Conservation (phyloP, 495 filamentous ascomycete species). For the Talaromyces adpressus region DNA sequence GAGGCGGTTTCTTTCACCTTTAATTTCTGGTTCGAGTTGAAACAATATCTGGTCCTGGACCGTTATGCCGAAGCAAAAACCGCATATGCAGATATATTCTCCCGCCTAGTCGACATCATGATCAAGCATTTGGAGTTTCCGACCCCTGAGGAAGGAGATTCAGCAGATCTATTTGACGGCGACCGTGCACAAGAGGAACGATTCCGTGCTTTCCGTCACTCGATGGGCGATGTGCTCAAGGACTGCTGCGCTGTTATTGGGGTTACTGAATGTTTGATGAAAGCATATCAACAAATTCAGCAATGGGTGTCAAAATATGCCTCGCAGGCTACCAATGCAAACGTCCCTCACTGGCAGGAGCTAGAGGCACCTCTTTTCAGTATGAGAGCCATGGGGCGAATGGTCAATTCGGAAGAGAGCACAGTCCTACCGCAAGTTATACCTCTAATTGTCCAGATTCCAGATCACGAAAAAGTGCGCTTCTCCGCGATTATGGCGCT, state of each 20-base stretch:
- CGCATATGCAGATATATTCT: slow-evolving; percentile 70
- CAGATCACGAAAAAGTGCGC: slow-evolving; percentile 88
- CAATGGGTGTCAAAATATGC: slow-evolving; percentile 80
- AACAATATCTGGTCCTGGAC: slow-evolving; percentile 88
- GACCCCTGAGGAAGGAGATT: slow-evolving; percentile 59
- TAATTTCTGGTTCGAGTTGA: slow-evolving; percentile 96
- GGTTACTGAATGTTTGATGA: slow-evolving; percentile 78
- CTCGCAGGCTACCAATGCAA: slow-evolving; percentile 57
- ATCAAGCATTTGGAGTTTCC: slow-evolving; percentile 88
- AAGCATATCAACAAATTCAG: slow-evolving; percentile 78
- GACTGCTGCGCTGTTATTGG: slow-evolving; percentile 96
- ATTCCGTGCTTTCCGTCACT: slow-evolving; percentile 91
- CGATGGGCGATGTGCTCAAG: slow-evolving; percentile 97
- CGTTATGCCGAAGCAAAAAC: slow-evolving; percentile 76
- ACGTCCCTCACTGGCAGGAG: slow-evolving; percentile 93
- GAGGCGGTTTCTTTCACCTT: slow-evolving; percentile 91
- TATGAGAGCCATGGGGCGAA: slow-evolving; percentile 92
- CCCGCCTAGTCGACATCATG: slow-evolving; percentile 86
- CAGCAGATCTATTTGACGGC: slow-evolving; percentile 85
- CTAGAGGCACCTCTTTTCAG: slow-evolving; percentile 93
- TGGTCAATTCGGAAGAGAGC: slow-evolving; percentile 85
- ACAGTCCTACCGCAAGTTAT: slow-evolving; percentile 84
- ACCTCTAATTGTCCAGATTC: slow-evolving; percentile 86
- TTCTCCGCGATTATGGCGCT: slow-evolving; percentile 97
- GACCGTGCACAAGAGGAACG: slow-evolving; percentile 95